Evolutionary conservation across 352 stramenopile species (phyloP).

Genomic region (Phytophthora tentaculata): DNA sequence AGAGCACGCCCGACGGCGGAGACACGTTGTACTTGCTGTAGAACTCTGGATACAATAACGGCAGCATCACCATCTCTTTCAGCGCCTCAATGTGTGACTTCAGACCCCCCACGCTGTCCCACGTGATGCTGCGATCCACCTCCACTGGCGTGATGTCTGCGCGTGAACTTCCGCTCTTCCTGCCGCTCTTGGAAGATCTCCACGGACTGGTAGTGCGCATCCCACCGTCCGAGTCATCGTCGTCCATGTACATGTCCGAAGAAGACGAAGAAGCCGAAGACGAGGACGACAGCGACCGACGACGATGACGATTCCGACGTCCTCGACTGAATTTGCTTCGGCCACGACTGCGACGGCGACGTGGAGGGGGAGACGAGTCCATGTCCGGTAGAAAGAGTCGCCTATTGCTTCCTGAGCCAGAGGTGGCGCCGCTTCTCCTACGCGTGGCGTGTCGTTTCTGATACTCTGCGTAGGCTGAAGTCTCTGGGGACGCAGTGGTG

Average conservation of each 20-base stretch:
- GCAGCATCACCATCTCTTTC: constrained; percentile 95
- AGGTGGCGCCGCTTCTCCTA: constrained; percentile 27
- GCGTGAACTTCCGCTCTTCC: constrained; percentile 50
- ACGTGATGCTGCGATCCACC: constrained; percentile 85
- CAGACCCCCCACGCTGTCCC: constrained; percentile 87
- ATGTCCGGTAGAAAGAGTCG: constrained; percentile 38
- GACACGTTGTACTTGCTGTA: constrained; percentile 90
- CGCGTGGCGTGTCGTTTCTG: constrained; percentile 66
- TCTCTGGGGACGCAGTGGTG: constrained; percentile 41
- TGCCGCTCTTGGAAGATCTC: constrained; percentile 30
- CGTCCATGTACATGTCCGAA: constrained; percentile 57
- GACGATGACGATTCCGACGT: constrained; percentile 35
- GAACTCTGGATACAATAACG: constrained; percentile 93
- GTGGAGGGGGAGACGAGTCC: constrained; percentile 31
- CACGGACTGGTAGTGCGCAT: constrained; percentile 61
- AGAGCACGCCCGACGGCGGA: constrained; percentile 87
- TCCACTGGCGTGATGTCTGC: constrained; percentile 86
- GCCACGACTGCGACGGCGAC: constrained; percentile 24
- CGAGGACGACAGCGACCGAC: constrained; percentile 54
- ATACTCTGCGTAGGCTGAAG: constrained; percentile 65
- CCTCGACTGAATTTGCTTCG: constrained; percentile 32
- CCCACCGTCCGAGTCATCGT: constrained; percentile 72
- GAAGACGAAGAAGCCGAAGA: constrained; percentile 55
- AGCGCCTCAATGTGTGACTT: constrained; percentile 88
- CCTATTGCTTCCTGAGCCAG: constrained; percentile 35